phyloP scores from a whole-genome alignment of 768 basidiomycete species.

The Mycena chlorophos region DNA sequence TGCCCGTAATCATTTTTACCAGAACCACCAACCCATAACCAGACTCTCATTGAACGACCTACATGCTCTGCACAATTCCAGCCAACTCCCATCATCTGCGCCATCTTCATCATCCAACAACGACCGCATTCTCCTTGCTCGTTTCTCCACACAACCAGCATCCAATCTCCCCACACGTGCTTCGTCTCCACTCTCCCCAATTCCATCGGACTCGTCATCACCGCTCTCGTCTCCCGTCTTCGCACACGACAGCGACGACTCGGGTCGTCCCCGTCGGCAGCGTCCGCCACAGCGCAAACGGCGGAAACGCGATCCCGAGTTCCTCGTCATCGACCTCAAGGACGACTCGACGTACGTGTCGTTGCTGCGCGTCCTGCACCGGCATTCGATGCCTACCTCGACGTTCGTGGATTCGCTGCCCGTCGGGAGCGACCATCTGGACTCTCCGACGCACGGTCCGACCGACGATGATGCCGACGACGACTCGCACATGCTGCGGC shows the following conservation, averaged over 20 bases:
- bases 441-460: background rate
- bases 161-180: conserved; percentile 11
- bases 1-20: background rate
- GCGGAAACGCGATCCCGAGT: conserved; percentile 33
- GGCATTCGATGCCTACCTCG: conserved; percentile 31
- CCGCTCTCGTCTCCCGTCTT: conserved; percentile 44
- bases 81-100: conserved; percentile 8
- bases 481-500: conserved; percentile 15
- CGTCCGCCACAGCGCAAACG: conserved; percentile 3
- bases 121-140: conserved; percentile 19
- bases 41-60: conserved; percentile 18
- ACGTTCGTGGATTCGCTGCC: conserved; percentile 13
- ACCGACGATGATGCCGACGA: background rate
- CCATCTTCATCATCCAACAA: background rate
- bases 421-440: background rate
- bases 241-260: conserved; percentile 29
- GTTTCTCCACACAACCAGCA: conserved; percentile 3
- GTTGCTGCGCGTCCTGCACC: conserved; percentile 55
- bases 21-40: conserved; percentile 6
- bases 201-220: conserved; percentile 23
- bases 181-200: conserved; percentile 8
- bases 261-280: conserved; percentile 2
- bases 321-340: conserved; percentile 51
- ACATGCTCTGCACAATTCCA: conserved; percentile 6
- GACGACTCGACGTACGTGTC: conserved; percentile 38